Conservation (phyloP, 345 rosid genomes). For the Salix brachista region DNA sequence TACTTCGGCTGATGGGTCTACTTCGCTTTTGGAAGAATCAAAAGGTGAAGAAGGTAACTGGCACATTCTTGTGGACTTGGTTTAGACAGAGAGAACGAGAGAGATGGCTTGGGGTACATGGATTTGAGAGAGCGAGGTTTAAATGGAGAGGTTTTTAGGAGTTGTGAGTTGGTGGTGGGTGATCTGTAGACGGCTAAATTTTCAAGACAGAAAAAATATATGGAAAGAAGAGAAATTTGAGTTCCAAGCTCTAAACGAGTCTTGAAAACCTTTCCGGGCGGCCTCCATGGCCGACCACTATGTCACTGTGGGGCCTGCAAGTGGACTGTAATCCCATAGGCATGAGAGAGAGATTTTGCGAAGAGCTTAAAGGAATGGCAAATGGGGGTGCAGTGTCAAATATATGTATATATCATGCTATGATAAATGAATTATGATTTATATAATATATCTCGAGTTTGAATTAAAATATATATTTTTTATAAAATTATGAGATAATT, state of each 20-base stretch:
- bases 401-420: background rate
- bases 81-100: slow-evolving; percentile 5
- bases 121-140: slow-evolving; percentile 5
- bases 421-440: too few relatives aligned
- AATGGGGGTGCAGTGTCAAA: background rate
- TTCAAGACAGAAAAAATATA: background rate
- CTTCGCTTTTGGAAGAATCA: slow-evolving; percentile 14
- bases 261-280: slow-evolving; percentile 6
- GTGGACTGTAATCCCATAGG: background rate
- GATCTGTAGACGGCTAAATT: background rate
- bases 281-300: slow-evolving; percentile 23
- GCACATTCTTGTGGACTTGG: slow-evolving; percentile 12
- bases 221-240: background rate
- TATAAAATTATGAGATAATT: too few relatives aligned
- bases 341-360: background rate
- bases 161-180: background rate
- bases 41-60: slow-evolving; percentile 9
- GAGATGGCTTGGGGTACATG: background rate
- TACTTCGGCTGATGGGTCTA: slow-evolving; percentile 15
- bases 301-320: slow-evolving; percentile 28
- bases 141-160: slow-evolving; percentile 6
- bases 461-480: too few relatives aligned
- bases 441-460: too few relatives aligned
- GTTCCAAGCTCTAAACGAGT: slow-evolving; percentile 9
- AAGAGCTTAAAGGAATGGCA: background rate